Conservation (phyloP, 2,329 filamentous ascomycete genomes). For the Trichoderma harzianum region DNA sequence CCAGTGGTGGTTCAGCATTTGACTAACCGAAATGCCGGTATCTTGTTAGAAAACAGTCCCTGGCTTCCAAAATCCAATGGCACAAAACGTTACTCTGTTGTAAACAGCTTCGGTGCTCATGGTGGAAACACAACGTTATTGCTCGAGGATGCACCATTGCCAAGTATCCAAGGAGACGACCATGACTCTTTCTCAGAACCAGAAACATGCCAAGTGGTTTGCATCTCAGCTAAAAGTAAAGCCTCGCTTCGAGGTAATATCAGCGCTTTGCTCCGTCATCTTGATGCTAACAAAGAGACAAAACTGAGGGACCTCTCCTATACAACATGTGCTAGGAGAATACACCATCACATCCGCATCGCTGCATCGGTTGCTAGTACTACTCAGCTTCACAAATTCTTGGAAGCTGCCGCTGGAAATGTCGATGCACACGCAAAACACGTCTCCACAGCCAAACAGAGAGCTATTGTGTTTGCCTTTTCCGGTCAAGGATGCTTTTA, state of each 20-base stretch:
- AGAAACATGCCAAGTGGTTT: not conserved
- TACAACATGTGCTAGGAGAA: not conserved
- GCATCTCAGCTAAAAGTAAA: conserved; percentile 12
- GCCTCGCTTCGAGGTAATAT: not conserved
- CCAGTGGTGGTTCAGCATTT: conserved; percentile 54
- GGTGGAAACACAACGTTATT: conserved; percentile 68
- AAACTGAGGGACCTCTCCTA: not conserved
- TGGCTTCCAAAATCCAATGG: not conserved
- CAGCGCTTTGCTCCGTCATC: not conserved
- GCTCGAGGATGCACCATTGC: conserved; percentile 51
- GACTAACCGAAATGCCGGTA: conserved; percentile 52
- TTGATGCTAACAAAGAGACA: conserved; percentile 39
- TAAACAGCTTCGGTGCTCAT: conserved; percentile 70
- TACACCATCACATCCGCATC: not conserved
- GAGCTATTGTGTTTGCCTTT: conserved; percentile 46
- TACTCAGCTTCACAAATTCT: not conserved
- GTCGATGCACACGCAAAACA: not conserved
- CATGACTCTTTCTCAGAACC: not conserved
- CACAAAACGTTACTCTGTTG: conserved; percentile 41
- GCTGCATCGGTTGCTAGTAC: not conserved
- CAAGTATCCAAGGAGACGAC: not conserved
- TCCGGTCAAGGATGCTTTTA: conserved; percentile 57
- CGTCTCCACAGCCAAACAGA: not conserved
- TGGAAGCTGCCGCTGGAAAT: not conserved
- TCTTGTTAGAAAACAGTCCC: conserved; percentile 26